Evolutionary conservation across 208 protist species (phyloP).

Genomic region (Tritrichomonas foetus): DNA sequence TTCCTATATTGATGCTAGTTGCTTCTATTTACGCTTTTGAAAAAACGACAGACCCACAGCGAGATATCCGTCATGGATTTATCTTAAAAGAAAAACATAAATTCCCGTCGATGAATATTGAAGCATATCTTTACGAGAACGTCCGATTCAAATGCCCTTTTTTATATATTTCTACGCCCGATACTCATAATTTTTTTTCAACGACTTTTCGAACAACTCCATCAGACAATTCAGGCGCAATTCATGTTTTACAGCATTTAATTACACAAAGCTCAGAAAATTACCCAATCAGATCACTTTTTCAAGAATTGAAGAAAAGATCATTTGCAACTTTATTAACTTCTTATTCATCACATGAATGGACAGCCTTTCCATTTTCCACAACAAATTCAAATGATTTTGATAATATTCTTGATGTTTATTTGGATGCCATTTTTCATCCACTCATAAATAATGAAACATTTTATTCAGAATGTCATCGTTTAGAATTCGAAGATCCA

Average conservation of each 20-base stretch:
- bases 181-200: conserved; percentile 50
- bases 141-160: background rate
- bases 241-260: conserved; percentile 59
- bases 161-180: background rate
- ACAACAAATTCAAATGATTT: conserved; percentile 53
- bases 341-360: conserved; percentile 54
- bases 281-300: conserved; percentile 54
- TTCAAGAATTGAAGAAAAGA: conserved; percentile 51
- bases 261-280: conserved; percentile 51
- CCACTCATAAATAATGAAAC: conserved; percentile 47
- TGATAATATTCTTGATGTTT: conserved; percentile 58
- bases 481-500: background rate
- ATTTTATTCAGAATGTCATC: conserved; percentile 51
- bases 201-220: conserved; percentile 50
- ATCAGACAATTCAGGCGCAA: conserved; percentile 49
- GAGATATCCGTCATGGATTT: background rate
- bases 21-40: background rate
- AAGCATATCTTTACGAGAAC: background rate
- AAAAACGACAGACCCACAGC: background rate
- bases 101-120: background rate
- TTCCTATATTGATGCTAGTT: background rate
- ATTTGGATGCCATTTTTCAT: conserved; percentile 57
- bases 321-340: conserved; percentile 59
- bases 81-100: background rate
- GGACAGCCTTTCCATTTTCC: conserved; percentile 55